Evolutionary conservation across 1,284 basidiomycete species (phyloP), one percentile per base, ranked within the genome.

Genomic region (Heliocybe sulcata): DNA sequence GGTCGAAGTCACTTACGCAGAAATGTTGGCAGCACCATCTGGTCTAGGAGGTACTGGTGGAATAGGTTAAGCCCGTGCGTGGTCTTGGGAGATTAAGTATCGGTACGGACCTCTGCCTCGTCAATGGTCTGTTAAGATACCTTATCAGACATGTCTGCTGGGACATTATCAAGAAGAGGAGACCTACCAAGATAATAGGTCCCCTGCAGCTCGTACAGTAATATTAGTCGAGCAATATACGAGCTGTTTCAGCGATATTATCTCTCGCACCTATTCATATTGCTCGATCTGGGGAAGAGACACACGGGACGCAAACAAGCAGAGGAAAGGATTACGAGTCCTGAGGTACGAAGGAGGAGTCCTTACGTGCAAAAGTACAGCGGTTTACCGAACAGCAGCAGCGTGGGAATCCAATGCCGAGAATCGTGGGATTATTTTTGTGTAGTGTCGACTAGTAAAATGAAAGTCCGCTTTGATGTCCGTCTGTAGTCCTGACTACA

Each of bases 71-170:
- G 27, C 2, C 23, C 12, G 19, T 31, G 31, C 20, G 29, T 26
- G 1, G 33, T 22, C 12, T 52, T 4, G 42, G 8, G 10, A 14
- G 20, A 20, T 25, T 2, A 19, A 31, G 16, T 35, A 25, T 25
- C 19, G 27, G 16, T 25, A 12, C 58, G 31, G 54, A 64, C 65
- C 61, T 67, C 65, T 35, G 66, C 65, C 56, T 67, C 66, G 19
- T 67, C 65, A 12, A 67, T 67, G 1, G 66, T 67, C 66, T 67
- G 42, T 9, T 11, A 1, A 22, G n/a, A n/a, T n/a, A n/a, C n/a
- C n/a, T 45, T 4, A 45, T 19, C 23, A 25, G 27, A 49, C n/a
- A 23, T 25, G 22, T 26, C 12, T 49, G 14, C 9, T 25, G 14
- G n/a, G 47, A 20, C 3, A 20, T 26, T 20, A 12, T 19, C 9